Conservation (phyloP, 805 yeast genomes). For the Candida hispaniensis region DNA sequence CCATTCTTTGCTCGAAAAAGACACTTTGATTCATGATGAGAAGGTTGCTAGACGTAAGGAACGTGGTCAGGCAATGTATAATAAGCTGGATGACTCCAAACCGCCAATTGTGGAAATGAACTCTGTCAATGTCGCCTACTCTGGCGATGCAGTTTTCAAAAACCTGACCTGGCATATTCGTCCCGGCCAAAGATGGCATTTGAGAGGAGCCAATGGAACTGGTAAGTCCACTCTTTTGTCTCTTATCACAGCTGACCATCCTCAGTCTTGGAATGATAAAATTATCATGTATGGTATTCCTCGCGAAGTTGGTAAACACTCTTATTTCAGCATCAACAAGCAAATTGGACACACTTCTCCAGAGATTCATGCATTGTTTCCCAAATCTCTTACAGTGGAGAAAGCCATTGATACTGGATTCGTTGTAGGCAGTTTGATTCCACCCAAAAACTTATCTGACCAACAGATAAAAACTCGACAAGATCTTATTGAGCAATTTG, state of each 20-base stretch:
- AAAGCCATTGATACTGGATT: constrained; percentile 65
- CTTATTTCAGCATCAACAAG: constrained; percentile 68
- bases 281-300: constrained; percentile 54
- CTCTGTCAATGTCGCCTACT: constrained; percentile 55
- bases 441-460: constrained; percentile 34
- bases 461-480: constrained; percentile 35
- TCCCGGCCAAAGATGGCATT: constrained; percentile 76
- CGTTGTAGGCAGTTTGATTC: constrained; percentile 52
- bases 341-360: constrained; percentile 85
- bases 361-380: constrained; percentile 82
- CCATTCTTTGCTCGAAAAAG: constrained; percentile 18
- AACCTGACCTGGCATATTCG: constrained; percentile 56
- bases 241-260: constrained; percentile 85
- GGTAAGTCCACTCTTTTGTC: constrained; percentile 88
- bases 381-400: constrained; percentile 40
- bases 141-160: constrained; percentile 47
- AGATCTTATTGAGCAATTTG: constrained; percentile 39
- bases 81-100: background rate
- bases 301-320: constrained; percentile 62
- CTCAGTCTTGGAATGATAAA: constrained; percentile 82
- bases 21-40: constrained; percentile 17
- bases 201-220: constrained; percentile 81
- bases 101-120: constrained; percentile 40
- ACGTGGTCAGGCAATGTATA: constrained; percentile 4
- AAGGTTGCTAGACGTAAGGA: constrained; percentile 3